Conservation (phyloP, 2,329 filamentous ascomycete genomes). For the Calcarisporium arbuscula region DNA sequence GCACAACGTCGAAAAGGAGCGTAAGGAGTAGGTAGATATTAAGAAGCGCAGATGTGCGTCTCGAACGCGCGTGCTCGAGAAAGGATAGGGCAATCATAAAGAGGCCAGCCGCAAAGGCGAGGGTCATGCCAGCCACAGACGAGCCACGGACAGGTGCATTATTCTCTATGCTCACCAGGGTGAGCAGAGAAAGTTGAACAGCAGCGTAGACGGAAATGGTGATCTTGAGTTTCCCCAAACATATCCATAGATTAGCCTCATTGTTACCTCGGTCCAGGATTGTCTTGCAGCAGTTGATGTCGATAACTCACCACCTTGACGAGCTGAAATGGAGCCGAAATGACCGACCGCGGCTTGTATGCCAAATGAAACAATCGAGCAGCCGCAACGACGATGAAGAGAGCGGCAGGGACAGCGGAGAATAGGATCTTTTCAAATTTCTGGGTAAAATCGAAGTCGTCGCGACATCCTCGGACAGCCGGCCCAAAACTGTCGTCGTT, state of each 20-base stretch:
- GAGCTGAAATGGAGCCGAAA: constrained; percentile 25
- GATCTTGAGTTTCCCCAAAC: too few relatives aligned
- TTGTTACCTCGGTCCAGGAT: too few relatives aligned
- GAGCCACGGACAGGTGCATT: too few relatives aligned
- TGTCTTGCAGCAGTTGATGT: too few relatives aligned
- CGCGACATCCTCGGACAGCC: constrained; percentile 36
- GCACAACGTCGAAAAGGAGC: constrained; percentile 36
- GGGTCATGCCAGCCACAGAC: too few relatives aligned
- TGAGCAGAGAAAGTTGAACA: constrained; percentile 25
- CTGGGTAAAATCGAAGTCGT: constrained; percentile 45
- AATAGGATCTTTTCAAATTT: constrained; percentile 42
- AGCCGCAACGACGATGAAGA: constrained; percentile 30
- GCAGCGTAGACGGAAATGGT: constrained; percentile 19
- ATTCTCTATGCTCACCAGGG: constrained; percentile 18
- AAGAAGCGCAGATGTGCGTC: constrained; percentile 36
- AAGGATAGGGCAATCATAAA: constrained; percentile 2
- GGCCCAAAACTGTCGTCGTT: constrained; percentile 37
- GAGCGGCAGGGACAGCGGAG: constrained; percentile 32
- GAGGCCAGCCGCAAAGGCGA: too few relatives aligned
- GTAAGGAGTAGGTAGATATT: constrained; percentile 34
- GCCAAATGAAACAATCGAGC: constrained; percentile 25
- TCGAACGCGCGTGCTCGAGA: constrained; percentile 28
- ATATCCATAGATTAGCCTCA: too few relatives aligned
- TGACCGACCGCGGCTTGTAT: constrained; percentile 24
- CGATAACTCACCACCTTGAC: constrained; percentile 20